phyloP scores from a whole-genome alignment of 2,329 filamentous ascomycete species.

The Talaromyces atroroseus region DNA sequence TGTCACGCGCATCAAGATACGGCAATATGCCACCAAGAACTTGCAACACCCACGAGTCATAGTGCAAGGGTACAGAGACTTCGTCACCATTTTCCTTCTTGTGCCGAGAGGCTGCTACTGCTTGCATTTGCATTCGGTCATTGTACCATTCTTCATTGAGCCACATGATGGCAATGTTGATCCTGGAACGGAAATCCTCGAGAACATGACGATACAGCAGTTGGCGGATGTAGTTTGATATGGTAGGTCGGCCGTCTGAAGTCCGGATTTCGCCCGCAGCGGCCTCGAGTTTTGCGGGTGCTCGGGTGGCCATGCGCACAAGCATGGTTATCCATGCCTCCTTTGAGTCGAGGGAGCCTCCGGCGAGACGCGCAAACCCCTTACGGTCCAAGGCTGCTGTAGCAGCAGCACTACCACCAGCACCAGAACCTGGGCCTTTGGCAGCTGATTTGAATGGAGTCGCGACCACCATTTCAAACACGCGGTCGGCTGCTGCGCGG shows the following conservation, averaged over 20 bases:
- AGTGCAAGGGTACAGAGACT: conserved; percentile 50
- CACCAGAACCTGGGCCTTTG: conserved; percentile 41
- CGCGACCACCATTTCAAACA: conserved; percentile 71
- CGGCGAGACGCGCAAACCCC: conserved; percentile 79
- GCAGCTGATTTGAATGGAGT: conserved; percentile 51
- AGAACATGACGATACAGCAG: conserved; percentile 78
- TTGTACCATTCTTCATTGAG: conserved; percentile 98
- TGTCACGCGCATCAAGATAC: conserved; percentile 82
- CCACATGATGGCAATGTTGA: conserved; percentile 89
- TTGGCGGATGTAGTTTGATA: conserved; percentile 67
- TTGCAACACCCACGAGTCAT: conserved; percentile 71
- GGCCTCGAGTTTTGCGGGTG: conserved; percentile 63
- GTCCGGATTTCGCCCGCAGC: conserved; percentile 24
- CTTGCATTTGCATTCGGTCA: conserved; percentile 57
- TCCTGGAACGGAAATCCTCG: conserved; percentile 83
- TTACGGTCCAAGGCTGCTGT: conserved; percentile 3
- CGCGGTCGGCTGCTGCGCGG: conserved; percentile 65
- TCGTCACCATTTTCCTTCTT: conserved; percentile 39
- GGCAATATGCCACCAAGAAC: conserved; percentile 85
- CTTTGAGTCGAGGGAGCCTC: conserved; percentile 69
- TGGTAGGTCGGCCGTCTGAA: conserved; percentile 24
- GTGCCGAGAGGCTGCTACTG: conserved; percentile 40
- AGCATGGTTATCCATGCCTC: conserved; percentile 91
- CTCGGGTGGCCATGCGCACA: conserved; percentile 75
- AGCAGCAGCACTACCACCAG: too few relatives aligned